Evolutionary conservation across 2,329 filamentous ascomycete species (phyloP), one percentile per base, ranked within the genome.

Genomic region (Diaporthe destruens): DNA sequence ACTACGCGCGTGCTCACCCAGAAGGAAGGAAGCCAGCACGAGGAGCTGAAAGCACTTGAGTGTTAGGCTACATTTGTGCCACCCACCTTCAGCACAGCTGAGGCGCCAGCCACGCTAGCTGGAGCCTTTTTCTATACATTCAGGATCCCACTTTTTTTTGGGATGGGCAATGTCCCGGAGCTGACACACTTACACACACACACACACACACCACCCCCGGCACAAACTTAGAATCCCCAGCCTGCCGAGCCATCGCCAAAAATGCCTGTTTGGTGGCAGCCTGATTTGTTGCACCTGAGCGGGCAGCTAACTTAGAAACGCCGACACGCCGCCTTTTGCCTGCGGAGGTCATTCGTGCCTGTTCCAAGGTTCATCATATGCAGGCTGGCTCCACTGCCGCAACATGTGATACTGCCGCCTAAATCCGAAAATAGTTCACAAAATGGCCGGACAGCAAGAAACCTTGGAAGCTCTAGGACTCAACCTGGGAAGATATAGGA

Each of bases 341-440:
- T 5, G 32, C 8, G 23, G 59, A 47, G 59, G 42, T 49, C 25
- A 49, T 6, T 34, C 8, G n/a, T n/a, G 9, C 14, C 39, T 9
- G 39, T 42, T 18, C 12, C 29, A 29, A 29, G 29, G 29, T 5
- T 5, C 29, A 29, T 49, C 29, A 20, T 49, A 49, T 63, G 59
- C 18, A 63, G 59, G 59, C 42, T 49, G 59, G 42, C 32, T 25
- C 18, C 59, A 65, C 61, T 65, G 61, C 61, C 61, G n/a, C 61
- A 39, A 18, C 61, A 51, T 34, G 44, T 23, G 42, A 32, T n/a
- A 25, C 12, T 51, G 39, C 25, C 6, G 29, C 57, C 23, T 61
- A n/a, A 32, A 29, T 44, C 23, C 18, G 20, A 14, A 23, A 36
- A 32, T 36, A 61, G 23, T 32, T 5, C 6, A 32, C 16, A 20